Evolutionary conservation across 371 early-diverging fungal genomes (phyloP), one percentile per base, ranked within the genome.

Genomic region (Polyrhizophydium stewartii): DNA sequence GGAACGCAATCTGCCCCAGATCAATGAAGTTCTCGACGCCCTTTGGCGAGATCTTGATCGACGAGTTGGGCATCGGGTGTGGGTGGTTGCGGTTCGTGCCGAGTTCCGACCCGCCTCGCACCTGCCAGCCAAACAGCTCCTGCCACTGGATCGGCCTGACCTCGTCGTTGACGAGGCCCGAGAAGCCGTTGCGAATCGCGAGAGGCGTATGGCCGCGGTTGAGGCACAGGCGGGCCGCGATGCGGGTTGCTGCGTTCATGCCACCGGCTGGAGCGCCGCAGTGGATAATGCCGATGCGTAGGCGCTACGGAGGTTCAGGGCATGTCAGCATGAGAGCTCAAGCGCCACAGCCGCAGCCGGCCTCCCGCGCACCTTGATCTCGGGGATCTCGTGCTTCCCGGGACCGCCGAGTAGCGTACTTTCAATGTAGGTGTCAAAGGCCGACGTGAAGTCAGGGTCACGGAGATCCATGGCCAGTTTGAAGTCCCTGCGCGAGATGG

Each of bases 191-290:
- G 64, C 85, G 79, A 59, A 98, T 90, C 47, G 81, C 95, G 60
- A 94, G 68, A 17, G 95, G 87, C 0, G 75, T 84, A 61, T 94
- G 91, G 0, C 94, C 96, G 38, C 87, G 85, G 74, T 90, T 90
- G 58, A 93, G 74, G 31, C 91, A 90, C 43, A 91, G 86, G 27
- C 96, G 89, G 24, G 92, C 94, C 9, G 91, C 88, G 2, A 90
- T 87, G 56, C 96, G 88, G 7, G 97, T 92, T 0, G 96, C 97
- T 17, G 95, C 89, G 73, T 99, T 99, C 95, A 98, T 97, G 51
- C 99, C 99, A 59, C 93, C 96, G 19, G 96, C 94, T 35, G 98
- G 97, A 0, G 94, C 94, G 57, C 99, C 99, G 31, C 89, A 83
- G 61, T 97, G 94, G 37, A 98, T 70, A 62, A 99, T 92, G 52